These are phyloP conservation scores for Trichoderma koningiopsis DNA, from an alignment of 2,329 filamentous ascomycete species.

Conservation along the genomic window DNA sequence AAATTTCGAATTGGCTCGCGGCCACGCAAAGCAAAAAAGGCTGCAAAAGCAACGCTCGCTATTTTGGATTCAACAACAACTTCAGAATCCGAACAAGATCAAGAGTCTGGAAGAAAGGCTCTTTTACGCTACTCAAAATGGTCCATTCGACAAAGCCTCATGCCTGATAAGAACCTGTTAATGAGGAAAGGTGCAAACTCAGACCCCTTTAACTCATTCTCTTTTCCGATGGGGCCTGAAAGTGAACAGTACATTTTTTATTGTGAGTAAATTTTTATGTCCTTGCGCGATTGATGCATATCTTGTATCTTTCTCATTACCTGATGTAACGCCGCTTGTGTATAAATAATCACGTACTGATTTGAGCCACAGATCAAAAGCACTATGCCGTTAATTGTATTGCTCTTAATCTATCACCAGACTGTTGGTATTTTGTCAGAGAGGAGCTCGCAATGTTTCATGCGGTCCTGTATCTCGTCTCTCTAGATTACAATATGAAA, in stretches of 20 bases:
- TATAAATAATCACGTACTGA: not conserved
- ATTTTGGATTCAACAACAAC: not conserved
- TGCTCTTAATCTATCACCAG: not conserved
- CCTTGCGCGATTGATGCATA: not conserved
- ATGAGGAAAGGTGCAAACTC: not conserved
- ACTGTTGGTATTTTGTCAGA: constrained; percentile 9
- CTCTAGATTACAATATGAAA: constrained; percentile 12
- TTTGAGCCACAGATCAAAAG: not conserved
- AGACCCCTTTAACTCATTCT: constrained; percentile 10
- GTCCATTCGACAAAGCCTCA: not conserved
- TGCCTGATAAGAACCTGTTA: constrained; percentile 3
- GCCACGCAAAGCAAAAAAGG: not conserved
- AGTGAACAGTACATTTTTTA: not conserved
- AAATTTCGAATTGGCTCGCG: not conserved
- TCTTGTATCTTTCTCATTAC: not conserved
- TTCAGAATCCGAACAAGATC: not conserved
- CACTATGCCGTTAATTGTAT: not conserved
- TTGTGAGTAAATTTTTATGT: not conserved
- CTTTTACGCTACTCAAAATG: not conserved
- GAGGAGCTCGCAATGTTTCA: constrained; percentile 12
- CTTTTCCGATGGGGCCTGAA: not conserved
- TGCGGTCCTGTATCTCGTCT: constrained; percentile 12
- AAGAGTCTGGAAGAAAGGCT: not conserved
- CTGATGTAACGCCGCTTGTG: not conserved
- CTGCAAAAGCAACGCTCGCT: not conserved